These are phyloP conservation scores for Coprinellus micaceus DNA, from an alignment of 768 basidiomycete species.

Conservation along the genomic window DNA sequence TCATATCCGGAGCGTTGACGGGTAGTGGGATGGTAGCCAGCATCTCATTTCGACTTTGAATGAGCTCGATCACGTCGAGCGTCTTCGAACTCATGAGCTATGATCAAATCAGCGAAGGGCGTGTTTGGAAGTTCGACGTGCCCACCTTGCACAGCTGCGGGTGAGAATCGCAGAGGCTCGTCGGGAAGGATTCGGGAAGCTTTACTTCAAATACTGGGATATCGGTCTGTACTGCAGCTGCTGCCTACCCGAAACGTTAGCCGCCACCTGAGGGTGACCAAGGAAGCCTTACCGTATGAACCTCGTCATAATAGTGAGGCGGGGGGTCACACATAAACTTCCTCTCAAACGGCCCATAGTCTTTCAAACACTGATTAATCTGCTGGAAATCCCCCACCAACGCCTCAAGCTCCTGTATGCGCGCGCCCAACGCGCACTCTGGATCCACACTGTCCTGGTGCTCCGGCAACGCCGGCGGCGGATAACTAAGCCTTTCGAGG, in stretches of 20 bases:
- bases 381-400: slow-evolving; percentile 36
- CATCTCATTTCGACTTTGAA: slow-evolving; percentile 51
- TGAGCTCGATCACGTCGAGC: slow-evolving; percentile 30
- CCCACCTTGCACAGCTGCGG: not conserved
- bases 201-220: not conserved
- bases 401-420: slow-evolving; percentile 35
- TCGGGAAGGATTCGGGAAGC: not conserved
- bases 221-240: slow-evolving; percentile 15
- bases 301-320: slow-evolving; percentile 35
- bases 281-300: slow-evolving; percentile 22
- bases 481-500: not conserved
- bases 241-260: slow-evolving; percentile 6
- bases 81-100: not conserved
- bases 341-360: slow-evolving; percentile 16
- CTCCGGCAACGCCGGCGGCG: slow-evolving; percentile 9
- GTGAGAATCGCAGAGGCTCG: not conserved
- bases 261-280: not conserved
- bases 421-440: slow-evolving; percentile 26
- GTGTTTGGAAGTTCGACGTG: not conserved
- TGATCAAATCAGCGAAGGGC: too few species aligned
- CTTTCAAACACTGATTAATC: slow-evolving; percentile 30
- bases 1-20: slow-evolving; percentile 56
- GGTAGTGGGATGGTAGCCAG: slow-evolving; percentile 65
- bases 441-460: slow-evolving; percentile 7
- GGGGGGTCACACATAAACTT: slow-evolving; percentile 30